phyloP scores from a whole-genome alignment of 1,284 basidiomycete genomes.

The Cutaneotrichosporon curvatum region DNA sequence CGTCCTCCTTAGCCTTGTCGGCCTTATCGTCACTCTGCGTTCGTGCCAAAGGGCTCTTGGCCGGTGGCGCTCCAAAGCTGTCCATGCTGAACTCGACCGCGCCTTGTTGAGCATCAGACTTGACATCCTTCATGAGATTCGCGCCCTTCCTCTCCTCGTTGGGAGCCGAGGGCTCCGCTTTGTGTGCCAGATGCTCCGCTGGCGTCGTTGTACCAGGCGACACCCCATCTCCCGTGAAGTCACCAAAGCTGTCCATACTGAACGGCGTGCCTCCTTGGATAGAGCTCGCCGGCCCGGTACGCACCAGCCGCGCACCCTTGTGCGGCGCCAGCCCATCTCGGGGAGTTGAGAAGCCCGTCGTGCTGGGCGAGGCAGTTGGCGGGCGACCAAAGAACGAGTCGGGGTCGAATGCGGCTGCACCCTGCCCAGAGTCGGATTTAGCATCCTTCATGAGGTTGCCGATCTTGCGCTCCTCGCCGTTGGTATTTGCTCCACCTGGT shows the following conservation, averaged over 20 bases:
- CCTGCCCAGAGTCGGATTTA: constrained; percentile 42
- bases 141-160: constrained; percentile 46
- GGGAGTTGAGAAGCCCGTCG: not conserved
- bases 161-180: too few relatives aligned
- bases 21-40: too few relatives aligned
- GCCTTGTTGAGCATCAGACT: constrained; percentile 43
- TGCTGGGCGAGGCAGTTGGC: not conserved
- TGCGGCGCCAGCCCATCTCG: too few relatives aligned
- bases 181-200: too few relatives aligned
- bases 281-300: constrained; percentile 38
- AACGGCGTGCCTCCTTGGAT: constrained; percentile 45
- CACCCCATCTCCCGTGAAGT: too few relatives aligned
- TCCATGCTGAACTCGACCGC: constrained; percentile 46
- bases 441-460: constrained; percentile 60
- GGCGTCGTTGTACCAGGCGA: too few relatives aligned
- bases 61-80: too few relatives aligned
- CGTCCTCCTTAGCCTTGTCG: too few relatives aligned
- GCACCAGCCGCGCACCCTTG: constrained; percentile 58
- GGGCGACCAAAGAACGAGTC: constrained; percentile 27
- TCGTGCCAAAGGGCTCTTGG: too few relatives aligned
- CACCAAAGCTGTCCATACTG: constrained; percentile 39
- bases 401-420: constrained; percentile 45
- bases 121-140: constrained; percentile 55
- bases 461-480: not conserved
- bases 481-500: not conserved